A percentile compares a stretch with the other conserved stretches of the same genome.
phyloP scores from a whole-genome alignment of 495 filamentous ascomycete genomes.

The Talaromyces trachyspermus region DNA sequence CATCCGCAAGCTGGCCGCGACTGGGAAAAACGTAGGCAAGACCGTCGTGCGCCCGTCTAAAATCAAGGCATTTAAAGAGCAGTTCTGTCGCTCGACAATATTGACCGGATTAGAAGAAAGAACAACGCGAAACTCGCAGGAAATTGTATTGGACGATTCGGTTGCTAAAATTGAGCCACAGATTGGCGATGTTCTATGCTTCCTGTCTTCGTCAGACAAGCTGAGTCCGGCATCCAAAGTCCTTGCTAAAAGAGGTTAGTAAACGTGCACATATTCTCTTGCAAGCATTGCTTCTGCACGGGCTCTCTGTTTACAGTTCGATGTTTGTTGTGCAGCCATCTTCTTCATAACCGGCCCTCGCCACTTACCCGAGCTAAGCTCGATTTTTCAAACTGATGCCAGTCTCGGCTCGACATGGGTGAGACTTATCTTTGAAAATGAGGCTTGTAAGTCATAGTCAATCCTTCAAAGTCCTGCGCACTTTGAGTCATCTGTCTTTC shows the following conservation, averaged over 20 bases:
- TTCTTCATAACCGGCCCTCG: background rate
- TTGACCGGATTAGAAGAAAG: background rate
- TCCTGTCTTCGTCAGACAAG: background rate
- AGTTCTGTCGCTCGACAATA: background rate
- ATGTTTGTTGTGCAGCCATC: background rate
- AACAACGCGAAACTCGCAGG: background rate
- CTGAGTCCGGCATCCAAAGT: background rate
- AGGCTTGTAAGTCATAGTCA: conserved; percentile 16
- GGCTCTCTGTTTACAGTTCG: too few relatives aligned
- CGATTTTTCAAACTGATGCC: background rate
- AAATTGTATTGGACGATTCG: background rate
- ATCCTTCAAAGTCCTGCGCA: background rate
- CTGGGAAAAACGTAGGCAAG: conserved; percentile 5
- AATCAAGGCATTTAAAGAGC: background rate
- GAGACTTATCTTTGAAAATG: conserved; percentile 16
- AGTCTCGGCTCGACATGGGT: conserved; percentile 12
- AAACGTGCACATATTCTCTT: background rate
- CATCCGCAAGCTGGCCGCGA: conserved; percentile 6
- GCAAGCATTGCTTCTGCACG: background rate
- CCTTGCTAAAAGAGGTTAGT: conserved; percentile 2
- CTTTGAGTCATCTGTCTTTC: too few relatives aligned
- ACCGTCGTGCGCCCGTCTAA: background rate
- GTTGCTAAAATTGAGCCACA: background rate
- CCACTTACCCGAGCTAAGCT: background rate
- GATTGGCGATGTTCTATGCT: background rate